Evolutionary conservation across 148 eudicot genomes (phyloP), one percentile per base, ranked within the genome.

Genomic region (Silene latifolia): DNA sequence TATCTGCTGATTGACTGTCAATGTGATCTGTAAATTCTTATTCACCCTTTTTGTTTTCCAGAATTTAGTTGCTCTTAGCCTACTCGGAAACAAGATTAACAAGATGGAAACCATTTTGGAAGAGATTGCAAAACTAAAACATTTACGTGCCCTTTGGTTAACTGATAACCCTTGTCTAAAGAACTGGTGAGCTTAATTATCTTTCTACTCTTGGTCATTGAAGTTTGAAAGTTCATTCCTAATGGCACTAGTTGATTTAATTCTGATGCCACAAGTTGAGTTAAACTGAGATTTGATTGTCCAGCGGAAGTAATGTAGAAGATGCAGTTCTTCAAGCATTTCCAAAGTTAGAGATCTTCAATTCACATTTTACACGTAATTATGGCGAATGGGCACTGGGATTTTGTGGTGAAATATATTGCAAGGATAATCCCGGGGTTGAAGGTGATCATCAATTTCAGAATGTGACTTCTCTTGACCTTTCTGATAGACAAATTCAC

Each of bases 341-440:
- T 81, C 93, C 92, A 29, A 74, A 78, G 60, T 76, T 95, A 79
- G 99, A 95, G 84, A 89, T 95, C 62, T 90, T 85, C 75, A 95
- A 95, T 82, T 90, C 91, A 39, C 62, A 67, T 32, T 95, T 90
- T 79, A 95, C 97, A n/a, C 25, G 74, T 77, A 89, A 84, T 39
- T 95, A 78, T 85, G 92, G 88, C 70, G 88, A 84, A 58, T 95
- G 98, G 98, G 99, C 97, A 24, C 72, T 95, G 63, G 99, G 99
- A 76, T 95, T 89, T 79, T 95, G 99, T 83, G 99, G 92, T 78
- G 99, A 86, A 76, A 73, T 90, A 73, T 88, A 81, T 68, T 87
- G 80, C n/a, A 83, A 88, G 84, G 94, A 90, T 56, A 92, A 87
- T 63, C 87, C 94, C 47, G 92, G 81, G 54, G 72, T 15, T 82